Evolutionary conservation across 2,329 filamentous ascomycete genomes (phyloP).

Genomic region (Colletotrichum chlorophyti): DNA sequence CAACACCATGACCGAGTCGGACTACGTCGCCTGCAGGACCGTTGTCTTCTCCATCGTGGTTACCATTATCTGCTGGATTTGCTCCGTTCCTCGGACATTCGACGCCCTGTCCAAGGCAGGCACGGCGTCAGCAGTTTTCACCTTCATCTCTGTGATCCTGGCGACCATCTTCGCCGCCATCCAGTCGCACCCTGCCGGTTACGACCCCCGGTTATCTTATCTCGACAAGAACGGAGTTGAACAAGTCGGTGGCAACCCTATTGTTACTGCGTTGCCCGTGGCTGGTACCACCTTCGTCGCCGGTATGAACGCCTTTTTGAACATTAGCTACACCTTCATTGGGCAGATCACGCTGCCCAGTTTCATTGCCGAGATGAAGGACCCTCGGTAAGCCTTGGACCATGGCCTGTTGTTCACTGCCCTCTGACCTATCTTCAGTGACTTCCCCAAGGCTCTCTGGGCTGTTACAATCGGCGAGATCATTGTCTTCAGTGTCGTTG

Average conservation of each 20-base stretch:
- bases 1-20: constrained; percentile 81
- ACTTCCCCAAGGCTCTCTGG: constrained; percentile 94
- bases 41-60: constrained; percentile 80
- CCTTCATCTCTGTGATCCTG: constrained; percentile 86
- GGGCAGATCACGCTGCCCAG: constrained; percentile 93
- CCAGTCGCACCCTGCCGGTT: constrained; percentile 75
- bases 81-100: constrained; percentile 87
- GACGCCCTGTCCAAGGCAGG: constrained; percentile 79
- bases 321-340: constrained; percentile 96
- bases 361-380: constrained; percentile 94
- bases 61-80: constrained; percentile 76
- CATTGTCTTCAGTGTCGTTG: constrained; percentile 84
- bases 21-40: constrained; percentile 73
- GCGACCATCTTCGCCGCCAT: constrained; percentile 83
- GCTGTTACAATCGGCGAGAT: constrained; percentile 88
- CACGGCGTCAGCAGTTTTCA: constrained; percentile 82
- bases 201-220: constrained; percentile 55
- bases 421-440: constrained; percentile 57
- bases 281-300: constrained; percentile 78
- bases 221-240: constrained; percentile 35
- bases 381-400: constrained; percentile 50
- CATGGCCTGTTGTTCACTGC: constrained; percentile 2
- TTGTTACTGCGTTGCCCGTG: constrained; percentile 72
- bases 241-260: constrained; percentile 62
- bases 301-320: constrained; percentile 88